Base-by-base conservation (phyloP, 441 rosid species). In the Bruguiera hainesii region DNA sequence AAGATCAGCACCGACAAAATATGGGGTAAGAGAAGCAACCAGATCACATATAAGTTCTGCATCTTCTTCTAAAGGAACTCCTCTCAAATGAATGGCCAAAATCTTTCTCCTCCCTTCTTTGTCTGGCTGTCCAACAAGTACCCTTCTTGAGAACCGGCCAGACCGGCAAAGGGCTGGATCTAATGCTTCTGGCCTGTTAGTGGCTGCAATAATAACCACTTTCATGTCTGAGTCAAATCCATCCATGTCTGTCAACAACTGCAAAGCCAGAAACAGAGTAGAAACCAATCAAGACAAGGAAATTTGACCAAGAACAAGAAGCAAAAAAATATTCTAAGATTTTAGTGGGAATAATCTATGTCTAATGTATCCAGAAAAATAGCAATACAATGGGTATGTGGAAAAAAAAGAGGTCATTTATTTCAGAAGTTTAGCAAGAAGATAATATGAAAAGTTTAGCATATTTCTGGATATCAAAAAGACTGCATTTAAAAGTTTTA, bases 221-320 rank as follows among this genome's bases (percentile, higher is more conserved):
- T 82, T 95, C 73, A 79, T 86, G 66, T 88, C 88, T 64, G 90
- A 88, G 76, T 93, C 87, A 35, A 66, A 76, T 53, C 99, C 98
- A 76, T 95, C 99, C 98, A 91, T 91, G 82, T 95, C 98, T 58
- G 98, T 95, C 78, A 95, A 91, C 81, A 95, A 81, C 99, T 95
- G 73, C 82, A 85, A 69, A 80, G 42, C 65, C 10, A 64, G 50
- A 79, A 71, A 19, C 26, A 26, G 13, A 30, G 60, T 57, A 42
- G 15, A 42, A 42, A 13, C 48, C 48, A 42, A 42, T 42, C 48
- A 42, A 13, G 48, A 42, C 16, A 55, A 23, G 28, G 28, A 21
- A 53, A 25, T 53, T 25, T n/a, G 21, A 3, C 57, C 28, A 53
- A 8, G 19, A 53, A 53, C 57, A 53, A 4, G 18, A 53, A 21